Evolutionary conservation across 352 stramenopile species (phyloP).

Genomic region (Pythium dissimile): DNA sequence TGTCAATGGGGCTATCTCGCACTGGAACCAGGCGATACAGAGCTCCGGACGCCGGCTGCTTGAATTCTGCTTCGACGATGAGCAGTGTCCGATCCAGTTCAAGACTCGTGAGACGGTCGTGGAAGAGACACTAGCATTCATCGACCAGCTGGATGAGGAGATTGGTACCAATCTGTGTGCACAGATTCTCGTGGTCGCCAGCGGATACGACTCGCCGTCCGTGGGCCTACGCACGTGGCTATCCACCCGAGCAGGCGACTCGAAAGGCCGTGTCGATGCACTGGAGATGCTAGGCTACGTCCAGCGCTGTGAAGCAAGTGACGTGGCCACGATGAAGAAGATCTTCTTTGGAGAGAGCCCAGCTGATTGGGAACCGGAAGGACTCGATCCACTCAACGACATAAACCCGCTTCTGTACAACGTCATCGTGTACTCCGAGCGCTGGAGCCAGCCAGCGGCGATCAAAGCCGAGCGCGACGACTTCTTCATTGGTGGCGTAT

Average conservation of each 20-base stretch:
- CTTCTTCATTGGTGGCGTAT: slow-evolving; percentile 10
- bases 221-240: slow-evolving; percentile 1
- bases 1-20: slow-evolving; percentile 2
- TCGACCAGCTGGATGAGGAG: slow-evolving; percentile 11
- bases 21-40: slow-evolving; percentile 18
- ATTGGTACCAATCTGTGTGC: slow-evolving; percentile 16
- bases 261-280: neutral
- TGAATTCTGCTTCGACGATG: slow-evolving; percentile 17
- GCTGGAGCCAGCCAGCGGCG: slow-evolving; percentile 6
- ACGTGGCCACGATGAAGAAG: neutral
- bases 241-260: neutral
- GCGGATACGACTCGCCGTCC: neutral
- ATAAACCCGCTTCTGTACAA: slow-evolving; percentile 15
- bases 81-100: slow-evolving; percentile 7
- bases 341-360: neutral
- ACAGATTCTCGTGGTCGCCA: neutral
- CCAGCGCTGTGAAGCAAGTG: neutral
- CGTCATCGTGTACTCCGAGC: slow-evolving; percentile 23
- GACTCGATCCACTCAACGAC: slow-evolving; percentile 1
- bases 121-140: slow-evolving; percentile 6
- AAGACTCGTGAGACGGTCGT: slow-evolving; percentile 14
- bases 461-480: neutral
- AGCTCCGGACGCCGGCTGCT: slow-evolving; percentile 8
- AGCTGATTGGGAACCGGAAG: neutral
- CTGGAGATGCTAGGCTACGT: neutral